phyloP scores from a whole-genome alignment of 371 early-diverging fungal species.

The Zopfochytrium polystomum region DNA sequence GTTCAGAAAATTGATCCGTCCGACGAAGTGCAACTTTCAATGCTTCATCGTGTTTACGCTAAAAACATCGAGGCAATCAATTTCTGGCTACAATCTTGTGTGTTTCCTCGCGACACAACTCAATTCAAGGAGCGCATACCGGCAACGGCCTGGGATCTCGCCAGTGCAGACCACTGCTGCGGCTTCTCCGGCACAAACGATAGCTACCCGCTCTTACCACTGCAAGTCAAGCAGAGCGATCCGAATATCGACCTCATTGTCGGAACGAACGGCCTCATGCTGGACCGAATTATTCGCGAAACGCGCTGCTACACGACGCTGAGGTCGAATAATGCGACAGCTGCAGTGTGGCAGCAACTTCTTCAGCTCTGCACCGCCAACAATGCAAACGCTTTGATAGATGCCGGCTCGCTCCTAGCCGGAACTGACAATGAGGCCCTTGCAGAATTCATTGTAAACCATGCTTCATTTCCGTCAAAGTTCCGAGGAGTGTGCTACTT shows the following conservation, averaged over 20 bases:
- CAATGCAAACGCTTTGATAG: conserved; percentile 11
- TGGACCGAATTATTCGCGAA: not conserved
- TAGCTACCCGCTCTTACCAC: conserved; percentile 7
- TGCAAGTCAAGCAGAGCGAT: conserved; percentile 12
- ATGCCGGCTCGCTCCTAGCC: conserved; percentile 15
- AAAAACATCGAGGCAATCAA: conserved; percentile 11
- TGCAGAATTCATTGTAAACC: too few relatives aligned
- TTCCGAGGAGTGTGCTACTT: conserved; percentile 12
- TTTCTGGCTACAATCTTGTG: conserved; percentile 21
- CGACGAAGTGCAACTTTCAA: conserved; percentile 4
- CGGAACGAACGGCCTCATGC: conserved; percentile 18
- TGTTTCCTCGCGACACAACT: conserved; percentile 10
- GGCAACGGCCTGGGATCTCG: conserved; percentile 13
- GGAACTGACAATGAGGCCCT: conserved; percentile 14
- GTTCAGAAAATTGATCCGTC: conserved; percentile 15
- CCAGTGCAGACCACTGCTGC: not conserved
- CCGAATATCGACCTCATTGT: conserved; percentile 7
- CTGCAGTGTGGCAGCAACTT: not conserved
- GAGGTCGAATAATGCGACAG: not conserved
- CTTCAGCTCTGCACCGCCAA: not conserved
- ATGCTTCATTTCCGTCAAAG: not conserved
- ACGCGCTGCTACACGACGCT: not conserved
- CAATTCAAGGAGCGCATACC: conserved; percentile 8
- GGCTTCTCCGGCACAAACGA: conserved; percentile 24
- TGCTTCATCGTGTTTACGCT: not conserved